Base-by-base conservation (phyloP, 208 protist genomes). In the Phytomonas sp. region DNA sequence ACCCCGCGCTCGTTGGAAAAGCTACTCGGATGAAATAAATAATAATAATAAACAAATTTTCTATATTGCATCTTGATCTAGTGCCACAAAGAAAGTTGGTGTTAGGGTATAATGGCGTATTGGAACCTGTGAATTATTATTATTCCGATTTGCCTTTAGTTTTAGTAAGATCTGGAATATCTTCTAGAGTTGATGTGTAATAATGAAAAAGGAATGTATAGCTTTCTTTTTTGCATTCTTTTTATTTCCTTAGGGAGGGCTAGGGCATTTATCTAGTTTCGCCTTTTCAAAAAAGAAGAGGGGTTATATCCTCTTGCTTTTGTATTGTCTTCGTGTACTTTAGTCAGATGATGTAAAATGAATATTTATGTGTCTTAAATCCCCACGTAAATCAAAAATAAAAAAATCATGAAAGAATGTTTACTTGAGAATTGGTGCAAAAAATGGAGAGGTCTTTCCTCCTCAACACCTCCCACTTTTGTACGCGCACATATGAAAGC, bases 11-110 rank as follows among this genome's bases (percentile, higher is more conserved):
- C 62, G 79, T 77, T 30, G 77, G 74, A 26, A 85, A 83, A 45
- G 89, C 87, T 10, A 79, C 77, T 72, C 45, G 84, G 60, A 60
- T 89, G n/a, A 64, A 69, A 42, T 82, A 60, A 16, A 45, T n/a
- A 62, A 75, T 68, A 71, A 45, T 40, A 66, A 66, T 42, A 61
- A 71, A 34, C 6, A 3, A 49, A 49, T 4, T 37, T 37, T 37
- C 5, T 8, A 37, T 37, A 37, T 37, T 37, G 34, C 34, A 37
- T 37, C 34, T 37, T 37, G 8, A 37, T 37, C 8, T 37, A 3
- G 34, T 37, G 34, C 34, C 5, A 37, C 5, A 37, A 8, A 37
- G 8, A 8, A 37, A 8, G 8, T 37, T 37, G 3, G 8, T 37
- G 34, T 3, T 3, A 37, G 8, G 34, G 34, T 37, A 37, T 37